Evolutionary conservation across 331 rosid species (phyloP).

Genomic region (Telfairia occidentalis): DNA sequence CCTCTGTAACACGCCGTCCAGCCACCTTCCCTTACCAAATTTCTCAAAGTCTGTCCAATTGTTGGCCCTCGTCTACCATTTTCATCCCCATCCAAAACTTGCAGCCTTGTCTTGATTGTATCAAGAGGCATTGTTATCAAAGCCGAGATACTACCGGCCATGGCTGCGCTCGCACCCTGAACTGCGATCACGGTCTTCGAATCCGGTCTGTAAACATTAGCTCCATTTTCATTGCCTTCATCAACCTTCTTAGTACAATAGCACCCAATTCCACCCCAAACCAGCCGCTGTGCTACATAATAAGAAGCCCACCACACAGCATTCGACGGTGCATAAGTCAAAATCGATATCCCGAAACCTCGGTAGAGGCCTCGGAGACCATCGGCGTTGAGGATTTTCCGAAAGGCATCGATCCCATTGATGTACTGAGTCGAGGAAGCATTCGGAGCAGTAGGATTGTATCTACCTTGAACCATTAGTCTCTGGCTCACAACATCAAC

Average conservation of each 20-base stretch:
- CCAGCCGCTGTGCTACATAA: conserved; percentile 57
- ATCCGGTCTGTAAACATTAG: conserved; percentile 33
- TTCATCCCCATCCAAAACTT: conserved; percentile 72
- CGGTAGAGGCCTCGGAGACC: conserved; percentile 66
- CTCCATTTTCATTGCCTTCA: conserved; percentile 23
- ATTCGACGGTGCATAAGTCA: conserved; percentile 83
- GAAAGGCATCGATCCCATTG: conserved; percentile 65
- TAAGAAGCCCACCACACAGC: conserved; percentile 92
- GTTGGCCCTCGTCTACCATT: conserved; percentile 71
- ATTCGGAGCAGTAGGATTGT: conserved; percentile 25
- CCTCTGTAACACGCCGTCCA: conserved; percentile 87
- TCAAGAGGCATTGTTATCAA: conserved; percentile 80
- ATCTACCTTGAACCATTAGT: conserved; percentile 60
- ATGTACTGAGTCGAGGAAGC: conserved; percentile 23
- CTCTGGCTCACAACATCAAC: conserved; percentile 83
- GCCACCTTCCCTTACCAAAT: conserved; percentile 71
- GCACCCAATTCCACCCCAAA: conserved; percentile 66
- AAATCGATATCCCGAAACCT: conserved; percentile 64
- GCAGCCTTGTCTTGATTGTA: conserved; percentile 76
- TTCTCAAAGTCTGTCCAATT: conserved; percentile 52
- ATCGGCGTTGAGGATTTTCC: conserved; percentile 54
- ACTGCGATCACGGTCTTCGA: conserved; percentile 65
- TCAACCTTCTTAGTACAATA: conserved; percentile 36
- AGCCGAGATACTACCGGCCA: conserved; percentile 82
- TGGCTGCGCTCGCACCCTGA: conserved; percentile 85